Evolutionary conservation across 768 basidiomycete species (phyloP).

Genomic region (Panaeolus papilionaceus): DNA sequence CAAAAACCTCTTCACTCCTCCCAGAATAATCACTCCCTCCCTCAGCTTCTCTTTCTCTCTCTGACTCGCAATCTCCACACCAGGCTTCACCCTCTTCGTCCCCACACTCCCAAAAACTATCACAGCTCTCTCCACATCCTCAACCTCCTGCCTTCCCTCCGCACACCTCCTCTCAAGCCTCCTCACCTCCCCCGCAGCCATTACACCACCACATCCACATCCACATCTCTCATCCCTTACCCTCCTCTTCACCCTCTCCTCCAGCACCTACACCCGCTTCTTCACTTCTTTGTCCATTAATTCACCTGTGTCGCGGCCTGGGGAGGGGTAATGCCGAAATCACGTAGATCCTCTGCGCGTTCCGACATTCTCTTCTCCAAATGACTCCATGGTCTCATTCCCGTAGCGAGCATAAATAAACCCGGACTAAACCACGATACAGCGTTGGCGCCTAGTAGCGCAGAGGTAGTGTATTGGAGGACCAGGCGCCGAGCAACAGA

Average conservation of each 20-base stretch:
- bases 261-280: slow-evolving; percentile 52
- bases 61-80: too few relatives aligned
- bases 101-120: slow-evolving; percentile 20
- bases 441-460: slow-evolving; percentile 59
- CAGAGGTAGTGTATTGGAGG: slow-evolving; percentile 44
- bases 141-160: slow-evolving; percentile 36
- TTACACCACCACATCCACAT: slow-evolving; percentile 60
- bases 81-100: slow-evolving; percentile 16
- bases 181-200: slow-evolving; percentile 38
- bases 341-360: slow-evolving; percentile 70
- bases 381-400: slow-evolving; percentile 81
- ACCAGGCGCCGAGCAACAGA: slow-evolving; percentile 56
- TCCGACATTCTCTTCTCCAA: slow-evolving; percentile 65
- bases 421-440: slow-evolving; percentile 86
- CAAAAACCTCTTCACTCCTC: slow-evolving; percentile 5
- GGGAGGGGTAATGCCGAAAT: slow-evolving; percentile 60
- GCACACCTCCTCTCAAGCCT: slow-evolving; percentile 56
- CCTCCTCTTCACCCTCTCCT: slow-evolving; percentile 52
- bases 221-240: slow-evolving; percentile 55
- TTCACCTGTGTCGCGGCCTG: slow-evolving; percentile 35
- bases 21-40: too few relatives aligned
- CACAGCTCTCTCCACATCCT: slow-evolving; percentile 41
- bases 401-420: slow-evolving; percentile 81
- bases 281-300: slow-evolving; percentile 41
- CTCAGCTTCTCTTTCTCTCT: not conserved